Base-by-base conservation (phyloP, 2,329 filamentous ascomycete genomes). In the Penicillium sp. region DNA sequence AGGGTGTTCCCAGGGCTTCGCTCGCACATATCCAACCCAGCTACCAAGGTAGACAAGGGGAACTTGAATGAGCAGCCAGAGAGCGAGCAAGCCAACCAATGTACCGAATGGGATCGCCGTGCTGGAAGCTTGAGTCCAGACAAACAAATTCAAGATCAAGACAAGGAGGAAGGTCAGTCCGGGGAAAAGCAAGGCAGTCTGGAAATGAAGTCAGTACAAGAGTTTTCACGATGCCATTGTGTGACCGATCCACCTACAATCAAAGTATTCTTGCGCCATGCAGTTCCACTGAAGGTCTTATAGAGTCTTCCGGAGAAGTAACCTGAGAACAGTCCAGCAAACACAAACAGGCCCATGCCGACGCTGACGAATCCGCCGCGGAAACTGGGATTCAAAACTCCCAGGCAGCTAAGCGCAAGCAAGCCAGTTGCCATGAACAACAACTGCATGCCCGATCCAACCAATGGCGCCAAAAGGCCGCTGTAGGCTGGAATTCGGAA, bases 281-380 rank as follows among this genome's bases (percentile, higher is more conserved):
- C 83, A 49, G 84, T 79, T 21, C 91, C 91, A 31, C 89, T 89
- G 69, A 95, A 93, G 0, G 90, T 93, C 76, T 87, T 89, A 80
- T 93, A 96, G 2, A 96, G 82, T 31, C 90, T 84, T 1, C 87
- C 89, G 2, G 90, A 95, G 75, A 92, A 95, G 76, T 96, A 96
- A 11, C 91, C 91, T 0, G 91, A 95, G 72, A 95, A 92, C 6
- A 90, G 71, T 10, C 91, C 91, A 1, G 90, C 91, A 65, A 95
- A 88, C 54, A 96, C 82, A 73, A 96, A 96, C 21, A 96, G 81
- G 1, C 90, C 90, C 26, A 93, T 81, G 7, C 89, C 91, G 42
- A 95, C 90, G 67, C 89, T 93, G 70, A 95, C 84, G 73, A 96
- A 96, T 1, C 91, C 91, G 57, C 91, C 91, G n/a, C 91, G 87